Evolutionary conservation across 139 green algal genomes (phyloP).

Genomic region (Volvox reticuliferus): DNA sequence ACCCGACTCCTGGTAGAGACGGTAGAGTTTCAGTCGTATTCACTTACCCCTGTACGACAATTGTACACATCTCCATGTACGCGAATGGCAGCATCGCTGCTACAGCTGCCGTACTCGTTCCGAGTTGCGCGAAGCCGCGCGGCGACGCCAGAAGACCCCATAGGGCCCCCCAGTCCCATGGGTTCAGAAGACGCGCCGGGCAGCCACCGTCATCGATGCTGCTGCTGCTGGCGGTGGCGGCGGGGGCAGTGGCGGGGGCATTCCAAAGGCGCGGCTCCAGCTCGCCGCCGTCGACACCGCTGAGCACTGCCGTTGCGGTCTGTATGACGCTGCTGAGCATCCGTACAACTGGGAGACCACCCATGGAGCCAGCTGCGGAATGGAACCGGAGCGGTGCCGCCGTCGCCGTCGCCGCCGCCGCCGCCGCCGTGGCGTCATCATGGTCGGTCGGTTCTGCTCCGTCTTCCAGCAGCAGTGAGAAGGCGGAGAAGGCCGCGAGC

Average conservation of each 20-base stretch:
- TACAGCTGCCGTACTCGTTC: constrained; percentile 7
- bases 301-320: not conserved
- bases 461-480: constrained; percentile 65
- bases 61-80: constrained; percentile 67
- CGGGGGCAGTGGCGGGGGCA: not conserved
- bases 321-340: not conserved
- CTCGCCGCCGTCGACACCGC: not conserved
- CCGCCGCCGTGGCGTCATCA: not conserved
- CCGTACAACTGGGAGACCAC: not conserved
- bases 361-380: not conserved
- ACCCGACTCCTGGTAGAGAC: too few species aligned
- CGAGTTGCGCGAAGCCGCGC: constrained; percentile 35
- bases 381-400: not conserved
- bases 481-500: constrained; percentile 62
- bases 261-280: too few species aligned
- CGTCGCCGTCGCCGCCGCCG: not conserved
- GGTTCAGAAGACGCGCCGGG: not conserved
- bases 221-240: not conserved
- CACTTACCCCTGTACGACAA: constrained; percentile 49
- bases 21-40: not conserved
- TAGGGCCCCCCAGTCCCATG: constrained; percentile 31
- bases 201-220: not conserved
- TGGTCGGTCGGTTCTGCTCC: not conserved
- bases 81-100: constrained; percentile 57
- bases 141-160: not conserved